Evolutionary conservation across 2,329 filamentous ascomycete species (phyloP).

Genomic region (Pseudonectria buxi): DNA sequence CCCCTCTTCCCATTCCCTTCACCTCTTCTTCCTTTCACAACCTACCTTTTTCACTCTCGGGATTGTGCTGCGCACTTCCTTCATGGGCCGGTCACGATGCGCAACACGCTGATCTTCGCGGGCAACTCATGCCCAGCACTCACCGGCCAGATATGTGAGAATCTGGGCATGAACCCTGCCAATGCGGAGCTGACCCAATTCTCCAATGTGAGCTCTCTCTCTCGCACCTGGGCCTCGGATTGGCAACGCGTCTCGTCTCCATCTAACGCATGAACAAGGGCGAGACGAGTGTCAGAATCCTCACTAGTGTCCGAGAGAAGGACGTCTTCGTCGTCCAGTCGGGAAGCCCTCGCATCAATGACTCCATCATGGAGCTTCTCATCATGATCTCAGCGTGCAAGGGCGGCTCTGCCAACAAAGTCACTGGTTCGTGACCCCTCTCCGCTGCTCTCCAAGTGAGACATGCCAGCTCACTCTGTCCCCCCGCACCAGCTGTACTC

Average conservation of each 20-base stretch:
- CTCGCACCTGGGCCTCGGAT: not conserved
- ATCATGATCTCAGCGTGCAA: constrained; percentile 99
- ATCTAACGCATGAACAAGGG: constrained; percentile 36
- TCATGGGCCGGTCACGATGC: constrained; percentile 40
- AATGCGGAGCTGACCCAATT: constrained; percentile 62
- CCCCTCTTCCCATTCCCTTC: constrained; percentile 1
- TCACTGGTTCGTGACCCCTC: constrained; percentile 64
- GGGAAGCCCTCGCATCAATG: constrained; percentile 91
- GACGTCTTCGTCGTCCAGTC: constrained; percentile 99
- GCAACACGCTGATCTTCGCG: constrained; percentile 61
- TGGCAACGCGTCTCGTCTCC: not conserved
- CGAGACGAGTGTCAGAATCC: constrained; percentile 63
- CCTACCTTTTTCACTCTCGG: constrained; percentile 6
- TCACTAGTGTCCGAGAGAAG: constrained; percentile 83
- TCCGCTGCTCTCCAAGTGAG: constrained; percentile 7
- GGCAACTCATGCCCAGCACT: constrained; percentile 61
- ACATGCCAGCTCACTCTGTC: constrained; percentile 12
- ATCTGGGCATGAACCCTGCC: constrained; percentile 58
- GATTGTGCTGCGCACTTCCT: constrained; percentile 8
- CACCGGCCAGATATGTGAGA: constrained; percentile 60
- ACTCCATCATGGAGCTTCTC: constrained; percentile 97
- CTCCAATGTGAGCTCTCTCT: constrained; percentile 53
- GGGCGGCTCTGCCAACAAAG: constrained; percentile 91
- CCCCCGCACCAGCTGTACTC: constrained; percentile 58
- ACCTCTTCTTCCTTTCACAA: constrained; percentile 14